Evolutionary conservation across 148 eudicot species (phyloP).

Genomic region (Rhododendron ovatum): DNA sequence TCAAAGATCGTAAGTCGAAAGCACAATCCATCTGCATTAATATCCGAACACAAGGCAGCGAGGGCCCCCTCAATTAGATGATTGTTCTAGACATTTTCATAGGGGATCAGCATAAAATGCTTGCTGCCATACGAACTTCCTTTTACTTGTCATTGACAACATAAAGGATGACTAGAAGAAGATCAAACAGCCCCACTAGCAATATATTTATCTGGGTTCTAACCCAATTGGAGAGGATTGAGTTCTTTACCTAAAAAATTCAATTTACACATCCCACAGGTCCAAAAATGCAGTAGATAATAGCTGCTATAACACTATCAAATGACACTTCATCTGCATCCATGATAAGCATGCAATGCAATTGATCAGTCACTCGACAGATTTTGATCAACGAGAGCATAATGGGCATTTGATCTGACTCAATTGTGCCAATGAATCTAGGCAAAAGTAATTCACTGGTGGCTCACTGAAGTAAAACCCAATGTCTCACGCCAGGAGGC

Average conservation of each 20-base stretch:
- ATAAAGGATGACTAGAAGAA: neutral
- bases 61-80: neutral
- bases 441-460: slow-evolving; percentile 3
- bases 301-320: neutral
- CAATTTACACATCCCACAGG: neutral
- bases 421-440: neutral
- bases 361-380: neutral
- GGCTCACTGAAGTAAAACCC: neutral
- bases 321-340: neutral
- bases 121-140: neutral
- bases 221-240: neutral
- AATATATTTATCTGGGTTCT: neutral
- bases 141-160: neutral
- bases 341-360: neutral
- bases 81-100: neutral
- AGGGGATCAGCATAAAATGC: neutral
- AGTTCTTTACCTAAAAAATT: neutral
- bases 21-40: neutral
- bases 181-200: neutral
- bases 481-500: neutral
- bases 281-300: neutral
- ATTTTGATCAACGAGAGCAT: neutral
- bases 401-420: neutral
- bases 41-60: neutral
- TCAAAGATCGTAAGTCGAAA: neutral